Evolutionary conservation across 345 rosid species (phyloP).

Genomic region (Populus tremula): DNA sequence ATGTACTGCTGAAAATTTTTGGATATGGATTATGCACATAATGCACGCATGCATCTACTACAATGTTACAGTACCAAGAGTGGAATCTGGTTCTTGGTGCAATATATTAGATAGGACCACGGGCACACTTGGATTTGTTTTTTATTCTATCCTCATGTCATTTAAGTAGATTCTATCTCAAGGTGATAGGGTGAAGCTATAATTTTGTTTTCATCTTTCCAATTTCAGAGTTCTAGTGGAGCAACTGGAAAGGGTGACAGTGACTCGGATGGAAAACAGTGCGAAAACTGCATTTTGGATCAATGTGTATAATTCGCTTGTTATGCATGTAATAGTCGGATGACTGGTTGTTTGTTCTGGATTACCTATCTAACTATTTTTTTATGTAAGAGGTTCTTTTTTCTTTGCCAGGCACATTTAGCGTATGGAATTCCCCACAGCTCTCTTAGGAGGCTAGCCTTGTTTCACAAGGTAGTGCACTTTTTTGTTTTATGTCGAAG

Average conservation of each 20-base stretch:
- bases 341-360: neutral
- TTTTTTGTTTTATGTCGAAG: conserved; percentile 19
- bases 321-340: conserved; percentile 73
- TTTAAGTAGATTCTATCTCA: no score
- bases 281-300: conserved; percentile 83
- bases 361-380: conserved; percentile 3
- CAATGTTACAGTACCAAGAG: no score
- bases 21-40: no score
- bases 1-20: no score
- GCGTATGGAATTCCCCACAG: conserved; percentile 76
- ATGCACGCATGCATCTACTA: no score
- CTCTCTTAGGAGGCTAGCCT: conserved; percentile 70
- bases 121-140: no score
- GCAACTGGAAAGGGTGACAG: conserved; percentile 67
- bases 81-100: no score
- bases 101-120: no score
- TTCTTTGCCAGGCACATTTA: conserved; percentile 61
- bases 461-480: conserved; percentile 86
- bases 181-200: no score
- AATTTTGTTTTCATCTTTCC: conserved; percentile 4
- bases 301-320: conserved; percentile 82
- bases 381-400: conserved; percentile 9
- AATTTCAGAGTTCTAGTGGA: conserved; percentile 75
- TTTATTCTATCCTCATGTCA: no score
- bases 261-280: conserved; percentile 56